These are phyloP conservation scores for Erodium trifolium DNA, from an alignment of 441 rosid species.

Conservation along the genomic window DNA sequence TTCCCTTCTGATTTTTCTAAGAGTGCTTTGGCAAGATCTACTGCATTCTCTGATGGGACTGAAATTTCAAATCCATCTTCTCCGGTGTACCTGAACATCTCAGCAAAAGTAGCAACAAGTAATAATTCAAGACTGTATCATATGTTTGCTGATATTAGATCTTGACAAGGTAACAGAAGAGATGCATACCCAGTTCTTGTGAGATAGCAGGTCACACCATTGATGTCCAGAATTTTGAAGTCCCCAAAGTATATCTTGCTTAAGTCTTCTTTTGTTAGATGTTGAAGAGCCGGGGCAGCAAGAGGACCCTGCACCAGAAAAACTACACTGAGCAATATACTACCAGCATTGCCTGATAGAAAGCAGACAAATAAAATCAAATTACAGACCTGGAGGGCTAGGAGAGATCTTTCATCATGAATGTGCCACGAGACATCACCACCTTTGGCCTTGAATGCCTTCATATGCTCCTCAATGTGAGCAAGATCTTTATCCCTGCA, in stretches of 20 bases:
- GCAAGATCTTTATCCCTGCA: slow-evolving; percentile 97
- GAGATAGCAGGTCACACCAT: slow-evolving; percentile 67
- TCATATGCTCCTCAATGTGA: slow-evolving; percentile 92
- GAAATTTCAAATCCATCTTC: slow-evolving; percentile 99
- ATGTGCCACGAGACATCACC: slow-evolving; percentile 94
- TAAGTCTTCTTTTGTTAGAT: slow-evolving; percentile 72
- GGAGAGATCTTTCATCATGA: slow-evolving; percentile 96
- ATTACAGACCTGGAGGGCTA: slow-evolving; percentile 73
- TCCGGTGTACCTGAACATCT: slow-evolving; percentile 63
- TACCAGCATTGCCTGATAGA: background rate
- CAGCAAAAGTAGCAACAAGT: slow-evolving; percentile 2
- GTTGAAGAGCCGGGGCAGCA: slow-evolving; percentile 81
- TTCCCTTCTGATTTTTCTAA: slow-evolving; percentile 86
- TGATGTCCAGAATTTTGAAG: slow-evolving; percentile 68
- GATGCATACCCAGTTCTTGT: slow-evolving; percentile 79
- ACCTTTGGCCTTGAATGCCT: slow-evolving; percentile 77
- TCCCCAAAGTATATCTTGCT: slow-evolving; percentile 88
- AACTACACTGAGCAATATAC: background rate
- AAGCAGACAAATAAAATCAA: background rate
- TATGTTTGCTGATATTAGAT: background rate
- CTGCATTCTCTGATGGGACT: slow-evolving; percentile 73
- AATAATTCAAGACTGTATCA: background rate
- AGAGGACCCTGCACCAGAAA: slow-evolving; percentile 68
- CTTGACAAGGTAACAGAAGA: background rate
- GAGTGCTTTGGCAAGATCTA: slow-evolving; percentile 84